Evolutionary conservation across 176 grass and related monocot species (phyloP).

Genomic region (Carex parvula): DNA sequence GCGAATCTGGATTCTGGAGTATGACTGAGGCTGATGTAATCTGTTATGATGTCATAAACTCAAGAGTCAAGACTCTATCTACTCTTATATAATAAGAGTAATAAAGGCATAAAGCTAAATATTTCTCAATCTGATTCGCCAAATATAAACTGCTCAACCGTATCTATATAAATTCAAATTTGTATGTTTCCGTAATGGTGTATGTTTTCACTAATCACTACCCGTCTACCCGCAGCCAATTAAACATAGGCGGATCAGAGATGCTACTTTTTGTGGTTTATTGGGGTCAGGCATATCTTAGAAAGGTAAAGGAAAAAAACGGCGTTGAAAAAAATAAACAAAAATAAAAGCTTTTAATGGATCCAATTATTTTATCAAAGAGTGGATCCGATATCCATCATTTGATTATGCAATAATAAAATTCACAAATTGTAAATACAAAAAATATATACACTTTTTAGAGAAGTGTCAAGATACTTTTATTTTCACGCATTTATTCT

Average conservation of each 20-base stretch:
- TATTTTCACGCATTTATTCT: too few relatives aligned
- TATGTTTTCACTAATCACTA: background rate
- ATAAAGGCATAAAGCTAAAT: background rate
- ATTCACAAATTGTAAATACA: background rate
- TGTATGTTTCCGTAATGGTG: background rate
- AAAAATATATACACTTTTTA: background rate
- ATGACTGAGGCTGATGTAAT: background rate
- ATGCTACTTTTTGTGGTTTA: too few relatives aligned
- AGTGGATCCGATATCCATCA: too few relatives aligned
- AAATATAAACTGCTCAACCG: slow-evolving; percentile 3
- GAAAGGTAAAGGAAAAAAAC: too few relatives aligned
- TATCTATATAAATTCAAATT: too few relatives aligned
- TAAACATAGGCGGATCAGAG: too few relatives aligned
- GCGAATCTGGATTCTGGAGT: background rate
- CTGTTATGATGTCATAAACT: background rate
- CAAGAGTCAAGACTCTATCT: too few relatives aligned
- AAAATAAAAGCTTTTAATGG: too few relatives aligned
- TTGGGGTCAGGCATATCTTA: too few relatives aligned
- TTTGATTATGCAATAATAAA: background rate
- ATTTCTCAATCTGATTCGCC: background rate
- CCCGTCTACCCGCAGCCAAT: background rate
- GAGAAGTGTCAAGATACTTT: too few relatives aligned
- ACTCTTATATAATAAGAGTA: background rate
- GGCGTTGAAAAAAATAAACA: too few relatives aligned
- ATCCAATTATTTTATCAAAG: too few relatives aligned